Percentiles rank a stretch among this genome's conserved stretches.
phyloP scores from a whole-genome alignment of 805 yeast genomes.

The Zygoascus biomembranicola region DNA sequence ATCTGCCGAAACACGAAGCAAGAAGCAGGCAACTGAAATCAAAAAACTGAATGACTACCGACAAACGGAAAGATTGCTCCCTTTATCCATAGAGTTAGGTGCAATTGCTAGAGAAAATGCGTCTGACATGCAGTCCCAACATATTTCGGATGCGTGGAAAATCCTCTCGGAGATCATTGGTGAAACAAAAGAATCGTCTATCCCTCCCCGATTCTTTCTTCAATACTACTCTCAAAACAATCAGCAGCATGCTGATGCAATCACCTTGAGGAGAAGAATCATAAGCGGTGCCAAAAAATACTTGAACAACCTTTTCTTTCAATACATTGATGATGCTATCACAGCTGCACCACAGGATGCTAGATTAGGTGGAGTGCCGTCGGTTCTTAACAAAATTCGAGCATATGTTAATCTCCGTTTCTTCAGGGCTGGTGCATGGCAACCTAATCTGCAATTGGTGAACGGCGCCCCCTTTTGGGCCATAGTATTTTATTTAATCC shows the following conservation, averaged over 20 bases:
- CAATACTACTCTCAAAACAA: background rate
- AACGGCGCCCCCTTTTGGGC: conserved; percentile 96
- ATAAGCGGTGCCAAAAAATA: conserved; percentile 48
- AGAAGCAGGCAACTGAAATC: conserved; percentile 63
- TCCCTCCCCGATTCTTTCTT: background rate
- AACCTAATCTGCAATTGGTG: conserved; percentile 50
- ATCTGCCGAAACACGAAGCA: conserved; percentile 11
- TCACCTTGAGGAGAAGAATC: conserved; percentile 33
- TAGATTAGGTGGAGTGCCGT: conserved; percentile 57
- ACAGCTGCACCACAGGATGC: conserved; percentile 41
- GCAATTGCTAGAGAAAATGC: conserved; percentile 51
- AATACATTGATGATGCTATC: conserved; percentile 59
- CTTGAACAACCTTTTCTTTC: conserved; percentile 71
- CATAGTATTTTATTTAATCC: conserved; percentile 66
- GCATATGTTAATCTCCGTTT: conserved; percentile 48
- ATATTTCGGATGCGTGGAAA: conserved; percentile 66
- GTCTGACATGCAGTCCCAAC: conserved; percentile 57
- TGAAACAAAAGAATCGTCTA: conserved; percentile 8
- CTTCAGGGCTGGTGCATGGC: conserved; percentile 39
- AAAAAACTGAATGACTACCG: conserved; percentile 65
- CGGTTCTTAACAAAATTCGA: conserved; percentile 61
- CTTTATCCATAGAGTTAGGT: conserved; percentile 40
- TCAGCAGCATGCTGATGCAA: background rate
- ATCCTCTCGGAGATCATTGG: conserved; percentile 45
- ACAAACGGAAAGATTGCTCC: conserved; percentile 44